Evolutionary conservation across 441 rosid genomes (phyloP).

Genomic region (Corymbia citriodora): DNA sequence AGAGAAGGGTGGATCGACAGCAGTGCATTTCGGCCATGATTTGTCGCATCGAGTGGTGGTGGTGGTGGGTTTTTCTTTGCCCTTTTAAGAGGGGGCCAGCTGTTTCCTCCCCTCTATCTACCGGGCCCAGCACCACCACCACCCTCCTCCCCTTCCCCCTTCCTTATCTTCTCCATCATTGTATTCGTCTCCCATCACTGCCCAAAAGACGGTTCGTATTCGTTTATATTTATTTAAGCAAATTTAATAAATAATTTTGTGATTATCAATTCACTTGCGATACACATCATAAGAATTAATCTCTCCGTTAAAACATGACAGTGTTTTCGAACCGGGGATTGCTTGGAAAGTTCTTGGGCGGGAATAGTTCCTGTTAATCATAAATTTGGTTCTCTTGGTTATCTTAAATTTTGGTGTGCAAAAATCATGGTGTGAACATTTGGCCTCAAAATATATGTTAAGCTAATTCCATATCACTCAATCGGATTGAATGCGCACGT

Average conservation of each 20-base stretch:
- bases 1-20: too few relatives aligned
- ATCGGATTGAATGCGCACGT: rapidly evolving
- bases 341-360: neutral
- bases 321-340: rapidly evolving
- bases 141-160: too few relatives aligned
- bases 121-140: too few relatives aligned
- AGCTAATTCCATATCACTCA: neutral
- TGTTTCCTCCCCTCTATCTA: neutral
- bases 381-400: rapidly evolving
- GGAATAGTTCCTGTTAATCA: neutral
- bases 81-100: neutral
- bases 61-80: neutral
- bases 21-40: rapidly evolving
- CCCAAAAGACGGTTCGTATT: neutral
- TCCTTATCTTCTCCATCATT: neutral
- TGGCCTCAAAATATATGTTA: neutral
- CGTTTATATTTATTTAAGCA: neutral
- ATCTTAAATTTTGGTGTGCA: rapidly evolving
- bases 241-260: neutral
- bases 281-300: too few relatives aligned
- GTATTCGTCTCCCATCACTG: neutral
- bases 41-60: rapidly evolving
- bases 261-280: neutral
- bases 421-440: too few relatives aligned
- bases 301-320: neutral